Evolutionary conservation across 768 basidiomycete genomes (phyloP).

Genomic region (Boletus sp.): DNA sequence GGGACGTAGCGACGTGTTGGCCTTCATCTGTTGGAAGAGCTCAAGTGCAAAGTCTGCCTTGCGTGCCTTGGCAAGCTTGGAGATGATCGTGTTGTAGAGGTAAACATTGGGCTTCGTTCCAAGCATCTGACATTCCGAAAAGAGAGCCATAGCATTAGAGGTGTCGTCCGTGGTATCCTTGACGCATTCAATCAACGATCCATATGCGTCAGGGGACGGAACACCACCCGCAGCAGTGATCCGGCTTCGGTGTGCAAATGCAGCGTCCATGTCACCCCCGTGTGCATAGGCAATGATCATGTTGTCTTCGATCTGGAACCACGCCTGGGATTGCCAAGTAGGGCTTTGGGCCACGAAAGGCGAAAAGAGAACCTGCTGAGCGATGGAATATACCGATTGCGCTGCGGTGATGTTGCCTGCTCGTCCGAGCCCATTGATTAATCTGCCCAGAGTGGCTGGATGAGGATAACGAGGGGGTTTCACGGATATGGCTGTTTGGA

Average conservation of each 20-base stretch:
- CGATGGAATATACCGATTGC: slow-evolving; percentile 59
- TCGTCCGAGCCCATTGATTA: slow-evolving; percentile 72
- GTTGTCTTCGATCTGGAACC: slow-evolving; percentile 79
- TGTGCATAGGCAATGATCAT: slow-evolving; percentile 90
- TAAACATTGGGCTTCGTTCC: slow-evolving; percentile 78
- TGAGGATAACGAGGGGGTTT: slow-evolving; percentile 46
- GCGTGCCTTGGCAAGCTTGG: slow-evolving; percentile 89
- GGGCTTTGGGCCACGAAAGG: slow-evolving; percentile 39
- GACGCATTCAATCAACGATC: slow-evolving; percentile 78
- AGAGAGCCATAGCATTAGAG: slow-evolving; percentile 79
- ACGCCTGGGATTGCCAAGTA: slow-evolving; percentile 51
- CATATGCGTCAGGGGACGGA: slow-evolving; percentile 89
- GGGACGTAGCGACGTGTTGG: slow-evolving; percentile 47
- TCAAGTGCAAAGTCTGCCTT: slow-evolving; percentile 88
- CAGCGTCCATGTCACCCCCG: slow-evolving; percentile 71
- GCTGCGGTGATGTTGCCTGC: slow-evolving; percentile 57
- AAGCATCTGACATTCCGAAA: slow-evolving; percentile 67
- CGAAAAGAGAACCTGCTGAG: slow-evolving; percentile 56
- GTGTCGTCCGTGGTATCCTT: slow-evolving; percentile 97
- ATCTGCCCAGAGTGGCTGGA: slow-evolving; percentile 48
- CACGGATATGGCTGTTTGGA: slow-evolving; percentile 42
- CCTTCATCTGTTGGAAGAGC: slow-evolving; percentile 87
- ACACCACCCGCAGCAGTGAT: slow-evolving; percentile 74
- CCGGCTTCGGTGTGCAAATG: slow-evolving; percentile 74
- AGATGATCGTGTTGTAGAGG: slow-evolving; percentile 97